Evolutionary conservation across 495 filamentous ascomycete species (phyloP).

Genomic region (Penicillium cosmopolitanum): DNA sequence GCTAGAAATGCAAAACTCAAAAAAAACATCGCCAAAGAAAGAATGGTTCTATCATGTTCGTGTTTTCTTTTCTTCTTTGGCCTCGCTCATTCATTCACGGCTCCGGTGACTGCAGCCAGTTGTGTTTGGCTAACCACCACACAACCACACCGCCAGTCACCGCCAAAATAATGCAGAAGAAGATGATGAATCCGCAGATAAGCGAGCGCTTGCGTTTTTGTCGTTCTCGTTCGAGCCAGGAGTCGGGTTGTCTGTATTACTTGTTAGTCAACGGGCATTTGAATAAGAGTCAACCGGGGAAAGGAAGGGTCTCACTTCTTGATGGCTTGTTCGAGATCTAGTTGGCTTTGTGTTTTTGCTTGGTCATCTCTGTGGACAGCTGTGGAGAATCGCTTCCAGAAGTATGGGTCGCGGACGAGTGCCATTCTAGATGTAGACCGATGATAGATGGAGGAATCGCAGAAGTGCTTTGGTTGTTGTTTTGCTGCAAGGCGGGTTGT

Average conservation of each 20-base stretch:
- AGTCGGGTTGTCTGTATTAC: constrained; percentile 23
- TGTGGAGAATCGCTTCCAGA: constrained; percentile 66
- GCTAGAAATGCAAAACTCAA: constrained; percentile 1
- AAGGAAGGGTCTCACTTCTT: constrained; percentile 18
- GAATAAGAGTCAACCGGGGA: neutral
- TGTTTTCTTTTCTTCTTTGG: neutral
- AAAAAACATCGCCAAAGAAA: too few relatives aligned
- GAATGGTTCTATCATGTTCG: neutral
- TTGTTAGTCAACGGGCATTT: constrained; percentile 5
- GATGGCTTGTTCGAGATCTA: constrained; percentile 18
- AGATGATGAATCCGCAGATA: constrained; percentile 40
- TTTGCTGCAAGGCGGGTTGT: neutral
- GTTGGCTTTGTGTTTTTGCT: constrained; percentile 20
- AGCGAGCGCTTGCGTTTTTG: constrained; percentile 38
- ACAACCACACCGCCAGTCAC: constrained; percentile 36
- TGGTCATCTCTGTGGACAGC: constrained; percentile 58
- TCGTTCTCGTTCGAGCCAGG: constrained; percentile 41
- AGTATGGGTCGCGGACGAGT: constrained; percentile 59
- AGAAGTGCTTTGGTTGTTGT: constrained; percentile 1
- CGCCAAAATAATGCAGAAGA: constrained; percentile 32
- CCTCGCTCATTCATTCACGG: constrained; percentile 9
- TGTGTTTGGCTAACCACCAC: constrained; percentile 45
- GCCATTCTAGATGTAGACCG: constrained; percentile 26
- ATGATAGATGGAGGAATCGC: neutral
- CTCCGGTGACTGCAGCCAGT: constrained; percentile 38